Evolutionary conservation across 192 early-diverging fungal species (phyloP), one percentile per base, ranked within the genome.

Genomic region (Backusella westeae): DNA sequence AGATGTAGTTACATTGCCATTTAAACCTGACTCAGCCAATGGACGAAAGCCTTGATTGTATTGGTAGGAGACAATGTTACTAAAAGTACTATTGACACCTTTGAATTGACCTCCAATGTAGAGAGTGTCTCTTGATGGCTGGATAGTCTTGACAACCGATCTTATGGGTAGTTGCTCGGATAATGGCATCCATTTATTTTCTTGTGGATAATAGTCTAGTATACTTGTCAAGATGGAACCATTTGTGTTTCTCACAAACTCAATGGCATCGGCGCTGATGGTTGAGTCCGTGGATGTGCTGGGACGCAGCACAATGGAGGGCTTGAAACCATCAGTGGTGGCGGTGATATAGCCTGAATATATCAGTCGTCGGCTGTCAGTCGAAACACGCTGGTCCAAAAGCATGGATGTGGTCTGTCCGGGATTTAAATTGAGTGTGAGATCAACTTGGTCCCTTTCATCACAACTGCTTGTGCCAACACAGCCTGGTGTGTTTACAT

Each of bases 91-190:
- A 1, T 67, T 23, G 19, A 71, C 34, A 69, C 80, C 78, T 34
- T 70, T 69, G 52, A 94, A 94, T 14, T 80, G 78, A 19, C 93
- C 93, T n/a, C 89, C 90, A 36, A 94, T 84, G 65, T 39, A 82
- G n/a, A 42, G 75, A 52, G 75, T 53, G 0, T 83, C 78, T 44
- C 68, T 63, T 15, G 82, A 81, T 0, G 87, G 46, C 0, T 83
- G 76, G 0, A 88, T 79, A 4, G 85, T 59, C 65, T 85, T 80
- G 0, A 94, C 88, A n/a, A 84, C 77, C 39, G 90, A 82, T 32
- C 80, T 76, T 8, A 73, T n/a, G 12, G 89, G 83, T 14, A 94
- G 76, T 49, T 85, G 80, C 2, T 76, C 75, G 34, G 75, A 23
- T 32, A 76, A 76, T 6, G 75, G 52, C 34, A 49, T 39, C 78